Evolutionary conservation across 306 rosid genomes (phyloP).

Genomic region (Pachyrhizus erosus): DNA sequence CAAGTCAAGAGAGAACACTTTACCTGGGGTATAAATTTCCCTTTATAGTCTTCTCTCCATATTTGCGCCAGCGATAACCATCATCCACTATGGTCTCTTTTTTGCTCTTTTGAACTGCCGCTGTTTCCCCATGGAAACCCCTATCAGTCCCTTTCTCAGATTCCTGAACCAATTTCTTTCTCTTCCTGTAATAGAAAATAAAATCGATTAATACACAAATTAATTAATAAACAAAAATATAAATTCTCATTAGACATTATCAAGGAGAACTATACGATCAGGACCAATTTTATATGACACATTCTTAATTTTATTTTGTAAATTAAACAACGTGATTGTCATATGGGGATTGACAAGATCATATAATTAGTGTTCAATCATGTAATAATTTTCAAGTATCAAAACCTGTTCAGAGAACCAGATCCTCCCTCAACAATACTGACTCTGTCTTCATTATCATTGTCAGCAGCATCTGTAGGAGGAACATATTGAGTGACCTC

Average conservation of each 20-base stretch:
- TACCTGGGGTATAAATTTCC: constrained; percentile 74
- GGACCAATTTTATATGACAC: no score
- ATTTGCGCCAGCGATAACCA: constrained; percentile 85
- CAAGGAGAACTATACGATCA: no score
- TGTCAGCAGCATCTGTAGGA: background rate
- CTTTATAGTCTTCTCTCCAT: constrained; percentile 73
- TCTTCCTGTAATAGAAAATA: constrained; percentile 49
- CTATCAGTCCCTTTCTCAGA: background rate
- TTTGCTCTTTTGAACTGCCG: constrained; percentile 55
- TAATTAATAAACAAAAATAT: no score
- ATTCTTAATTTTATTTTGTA: no score
- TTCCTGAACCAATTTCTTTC: background rate
- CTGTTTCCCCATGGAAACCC: constrained; percentile 27
- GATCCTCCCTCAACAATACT: constrained; percentile 32
- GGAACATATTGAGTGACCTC: background rate
- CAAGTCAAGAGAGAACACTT: constrained; percentile 5
- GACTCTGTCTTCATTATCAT: background rate
- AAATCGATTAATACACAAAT: no score
- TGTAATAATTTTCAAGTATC: background rate
- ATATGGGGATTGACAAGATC: no score
- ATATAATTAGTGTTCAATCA: background rate
- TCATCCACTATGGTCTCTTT: constrained; percentile 57
- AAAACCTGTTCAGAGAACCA: constrained; percentile 58
- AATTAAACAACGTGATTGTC: no score
- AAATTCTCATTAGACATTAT: no score